These are phyloP conservation scores for Phyllachora maydis DNA, from an alignment of 2,329 filamentous ascomycete genomes.

Conservation along the genomic window DNA sequence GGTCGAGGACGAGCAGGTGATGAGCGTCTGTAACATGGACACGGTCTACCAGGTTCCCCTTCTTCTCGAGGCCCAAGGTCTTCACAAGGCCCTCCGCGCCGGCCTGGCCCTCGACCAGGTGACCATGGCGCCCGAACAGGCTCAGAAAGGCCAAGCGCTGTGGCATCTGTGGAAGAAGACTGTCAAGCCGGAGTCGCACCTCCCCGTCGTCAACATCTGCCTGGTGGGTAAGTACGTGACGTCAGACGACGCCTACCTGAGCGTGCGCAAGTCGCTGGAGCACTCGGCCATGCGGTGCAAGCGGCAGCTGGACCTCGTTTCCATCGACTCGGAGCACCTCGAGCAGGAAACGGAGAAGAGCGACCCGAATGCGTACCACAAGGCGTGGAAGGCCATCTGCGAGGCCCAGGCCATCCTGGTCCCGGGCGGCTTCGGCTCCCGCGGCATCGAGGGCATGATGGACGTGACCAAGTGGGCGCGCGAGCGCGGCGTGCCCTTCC, in stretches of 20 bases:
- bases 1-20: slow-evolving; percentile 64
- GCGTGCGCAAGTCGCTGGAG: slow-evolving; percentile 64
- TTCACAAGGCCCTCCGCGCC: slow-evolving; percentile 45
- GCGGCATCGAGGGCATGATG: slow-evolving; percentile 84
- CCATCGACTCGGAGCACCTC: slow-evolving; percentile 70
- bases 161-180: slow-evolving; percentile 64
- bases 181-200: slow-evolving; percentile 43
- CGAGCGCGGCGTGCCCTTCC: slow-evolving; percentile 57
- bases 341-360: slow-evolving; percentile 41
- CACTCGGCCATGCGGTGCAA: slow-evolving; percentile 77
- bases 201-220: slow-evolving; percentile 57
- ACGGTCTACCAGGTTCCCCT: slow-evolving; percentile 90
- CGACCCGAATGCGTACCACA: slow-evolving; percentile 57
- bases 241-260: slow-evolving; percentile 67
- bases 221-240: slow-evolving; percentile 85
- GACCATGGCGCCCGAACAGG: slow-evolving; percentile 26
- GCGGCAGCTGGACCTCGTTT: slow-evolving; percentile 59
- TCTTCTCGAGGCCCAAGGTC: slow-evolving; percentile 66
- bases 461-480: slow-evolving; percentile 71
- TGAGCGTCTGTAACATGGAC: slow-evolving; percentile 75
- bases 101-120: slow-evolving; percentile 44
- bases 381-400: slow-evolving; percentile 66
- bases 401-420: slow-evolving; percentile 45
- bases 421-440: slow-evolving; percentile 58
- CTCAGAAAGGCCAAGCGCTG: slow-evolving; percentile 42